phyloP scores from a whole-genome alignment of 345 rosid species.

The Populus euphratica region DNA sequence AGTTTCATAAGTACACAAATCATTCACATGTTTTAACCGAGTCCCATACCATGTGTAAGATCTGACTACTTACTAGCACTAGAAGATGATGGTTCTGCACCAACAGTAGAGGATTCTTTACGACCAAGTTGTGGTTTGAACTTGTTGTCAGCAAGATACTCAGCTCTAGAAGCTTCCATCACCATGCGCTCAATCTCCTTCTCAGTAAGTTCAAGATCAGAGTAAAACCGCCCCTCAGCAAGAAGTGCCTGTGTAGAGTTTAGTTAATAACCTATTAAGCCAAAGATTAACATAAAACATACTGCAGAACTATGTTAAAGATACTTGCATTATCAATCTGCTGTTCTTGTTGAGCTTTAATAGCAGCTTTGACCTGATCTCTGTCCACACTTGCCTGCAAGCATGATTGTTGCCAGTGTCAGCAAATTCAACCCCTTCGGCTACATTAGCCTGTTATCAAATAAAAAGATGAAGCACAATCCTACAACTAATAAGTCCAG shows the following conservation, averaged over 20 bases:
- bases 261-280: slow-evolving; percentile 5
- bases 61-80: slow-evolving; percentile 69
- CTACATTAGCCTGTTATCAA: neutral
- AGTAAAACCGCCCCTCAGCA: slow-evolving; percentile 84
- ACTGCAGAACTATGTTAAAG: neutral
- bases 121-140: slow-evolving; percentile 54
- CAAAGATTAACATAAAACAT: neutral
- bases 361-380: slow-evolving; percentile 97
- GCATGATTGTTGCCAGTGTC: neutral
- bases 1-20: neutral
- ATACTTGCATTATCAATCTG: slow-evolving; percentile 83
- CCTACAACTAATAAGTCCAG: neutral
- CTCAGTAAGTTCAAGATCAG: slow-evolving; percentile 95
- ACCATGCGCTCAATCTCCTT: slow-evolving; percentile 91
- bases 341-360: slow-evolving; percentile 95
- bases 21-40: neutral
- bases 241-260: slow-evolving; percentile 66
- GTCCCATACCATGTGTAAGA: neutral
- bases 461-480: neutral
- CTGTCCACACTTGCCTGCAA: slow-evolving; percentile 81
- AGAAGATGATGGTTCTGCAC: slow-evolving; percentile 93
- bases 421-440: neutral
- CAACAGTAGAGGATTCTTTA: slow-evolving; percentile 74
- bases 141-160: slow-evolving; percentile 70
- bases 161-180: slow-evolving; percentile 98